Base-by-base conservation (phyloP, 129 eudicot genomes). In the Flaveria ramosissima region DNA sequence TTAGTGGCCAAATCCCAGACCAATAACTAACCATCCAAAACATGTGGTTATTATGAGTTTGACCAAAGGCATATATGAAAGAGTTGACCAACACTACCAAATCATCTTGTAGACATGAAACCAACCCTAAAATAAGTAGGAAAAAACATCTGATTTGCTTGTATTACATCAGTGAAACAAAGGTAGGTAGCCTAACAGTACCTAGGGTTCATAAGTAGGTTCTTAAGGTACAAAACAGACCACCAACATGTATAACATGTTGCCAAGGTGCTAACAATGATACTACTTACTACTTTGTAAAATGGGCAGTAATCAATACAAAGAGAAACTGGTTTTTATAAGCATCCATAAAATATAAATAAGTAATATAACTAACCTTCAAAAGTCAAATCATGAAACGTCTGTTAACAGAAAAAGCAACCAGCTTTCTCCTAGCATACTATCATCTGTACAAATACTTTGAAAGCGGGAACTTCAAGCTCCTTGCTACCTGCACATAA, bases 391-490 rank as follows among this genome's bases (percentile, higher is more conserved):
- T 11, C 43, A 17, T 52, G 62, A 57, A 57, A 63, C 68, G 10
- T 53, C 3, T 64, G 50, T 24, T 53, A 5, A 64, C 14, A n/a
- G 62, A 77, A 13, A 57, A 32, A 27, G 32, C 47, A 74, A 27
- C 79, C 19, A 63, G 62, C 15, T 47, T 19, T 60, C 66, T 71
- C 59, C 16, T 39, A 20, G 73, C 24, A 21, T 24, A 68, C 84
- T 77, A 89, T 79, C 84, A 47, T 87, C 97, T 89, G 63, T 82
- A 91, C 78, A 95, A 74, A 83, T 91, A 95, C 85, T 86, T 95
- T 47, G 99, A 80, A 72, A 95, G 86, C 55, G 96, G 99, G 70
- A 91, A 95, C 87, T 95, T 89, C 77, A 95, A 89, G 83, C 96
- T 95, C 84, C 88, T 91, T 86, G 97, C 99, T 23, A 91, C 87